Percentiles rank a stretch among this genome's conserved stretches.
Evolutionary conservation across 2,329 filamentous ascomycete genomes (phyloP).

Genomic region (Sclerotinia trifoliorum): DNA sequence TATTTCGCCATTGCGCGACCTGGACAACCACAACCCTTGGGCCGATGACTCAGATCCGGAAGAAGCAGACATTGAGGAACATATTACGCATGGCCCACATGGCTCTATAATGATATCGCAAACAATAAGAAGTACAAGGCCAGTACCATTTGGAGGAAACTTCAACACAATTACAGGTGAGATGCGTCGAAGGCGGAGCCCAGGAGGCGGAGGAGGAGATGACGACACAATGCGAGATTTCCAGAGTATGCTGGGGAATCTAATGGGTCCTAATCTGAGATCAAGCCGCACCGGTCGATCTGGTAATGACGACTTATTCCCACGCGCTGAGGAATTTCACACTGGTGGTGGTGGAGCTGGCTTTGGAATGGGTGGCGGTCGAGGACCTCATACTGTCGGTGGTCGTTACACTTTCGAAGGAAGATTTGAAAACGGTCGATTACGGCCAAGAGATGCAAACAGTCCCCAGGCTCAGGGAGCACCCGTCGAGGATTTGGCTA

Average conservation of each 20-base stretch:
- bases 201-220: conserved; percentile 22
- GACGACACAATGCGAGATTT: conserved; percentile 41
- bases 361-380: conserved; percentile 20
- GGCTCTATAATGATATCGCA: conserved; percentile 35
- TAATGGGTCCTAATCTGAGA: conserved; percentile 42
- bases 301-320: conserved; percentile 36
- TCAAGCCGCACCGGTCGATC: conserved; percentile 37
- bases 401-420: conserved; percentile 39
- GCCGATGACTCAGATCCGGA: conserved; percentile 54
- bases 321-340: conserved; percentile 26
- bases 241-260: conserved; percentile 47
- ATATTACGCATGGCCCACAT: conserved; percentile 36
- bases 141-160: not conserved
- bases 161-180: not conserved
- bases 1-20: conserved; percentile 25
- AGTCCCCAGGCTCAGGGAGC: conserved; percentile 48
- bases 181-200: conserved; percentile 17
- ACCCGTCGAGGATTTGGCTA: conserved; percentile 48
- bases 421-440: conserved; percentile 30
- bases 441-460: conserved; percentile 52
- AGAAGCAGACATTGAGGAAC: conserved; percentile 57
- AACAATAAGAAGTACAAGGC: conserved; percentile 32
- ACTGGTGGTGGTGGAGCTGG: conserved; percentile 26
- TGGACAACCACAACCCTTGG: conserved; percentile 37
- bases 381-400: conserved; percentile 32